Evolutionary conservation across 257 asterid genomes (phyloP), one percentile per base, ranked within the genome.

Genomic region (Handroanthus guayacan): DNA sequence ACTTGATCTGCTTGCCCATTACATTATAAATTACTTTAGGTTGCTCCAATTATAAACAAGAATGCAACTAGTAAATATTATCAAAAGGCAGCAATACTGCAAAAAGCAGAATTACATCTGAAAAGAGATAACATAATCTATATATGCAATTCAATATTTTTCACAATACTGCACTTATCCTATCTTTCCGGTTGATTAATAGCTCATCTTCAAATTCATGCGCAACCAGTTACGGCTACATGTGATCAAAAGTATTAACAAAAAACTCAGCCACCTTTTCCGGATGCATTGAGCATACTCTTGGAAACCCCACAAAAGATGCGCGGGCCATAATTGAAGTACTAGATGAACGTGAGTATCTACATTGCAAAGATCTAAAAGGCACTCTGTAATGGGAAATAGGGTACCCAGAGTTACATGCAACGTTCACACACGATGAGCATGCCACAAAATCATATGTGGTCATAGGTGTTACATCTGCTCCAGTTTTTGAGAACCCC

Each of bases 1-100:
- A 94, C 80, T 94, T 94, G 64, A 94, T 90, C 97, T 94, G 93
- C 82, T 55, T 63, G 75, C n/a, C 69, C 81, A 80, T 69, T 12
- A 51, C 39, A 39, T 47, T 54, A 73, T 47, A 9, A 13, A 70
- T 70, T 18, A 10, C 31, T 12, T 56, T 58, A 65, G 47, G 37
- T 48, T n/a, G 80, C 17, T 68, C 64, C 62, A 63, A 3, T 2
- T 18, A 36, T 17, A 51, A 68, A 50, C 50, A 45, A 18, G 39
- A 58, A 55, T 56, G 55, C 10, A 37, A 62, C 47, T 48, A 9
- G 14, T 54, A 38, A 16, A 54, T 56, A 41, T 45, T 64, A 50
- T 17, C 62, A 62, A 58, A 54, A 67, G 67, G 52, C 39, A 58
- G 58, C 14, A 51, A 72, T 37, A 60, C 44, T 38, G 56, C 17